Conservation (phyloP, 2,329 filamentous ascomycete species). For the Scedosporium aurantiacum region DNA sequence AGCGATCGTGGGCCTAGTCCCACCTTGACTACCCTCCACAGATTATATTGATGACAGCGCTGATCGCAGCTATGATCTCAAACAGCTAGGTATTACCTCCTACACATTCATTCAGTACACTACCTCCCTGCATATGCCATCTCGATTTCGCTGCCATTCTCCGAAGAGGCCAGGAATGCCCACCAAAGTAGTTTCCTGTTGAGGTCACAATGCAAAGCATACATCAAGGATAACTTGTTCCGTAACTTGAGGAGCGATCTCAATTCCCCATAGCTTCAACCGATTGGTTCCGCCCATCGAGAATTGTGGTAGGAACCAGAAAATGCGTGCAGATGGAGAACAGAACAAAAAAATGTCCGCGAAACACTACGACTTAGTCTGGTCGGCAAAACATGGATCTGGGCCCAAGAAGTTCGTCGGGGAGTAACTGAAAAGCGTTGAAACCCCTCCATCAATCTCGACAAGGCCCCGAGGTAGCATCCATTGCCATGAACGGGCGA, state of each 20-base stretch:
- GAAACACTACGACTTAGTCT: not conserved
- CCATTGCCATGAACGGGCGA: not conserved
- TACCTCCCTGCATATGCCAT: not conserved
- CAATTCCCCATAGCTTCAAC: not conserved
- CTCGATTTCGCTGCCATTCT: not conserved
- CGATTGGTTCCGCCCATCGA: not conserved
- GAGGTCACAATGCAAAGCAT: not conserved
- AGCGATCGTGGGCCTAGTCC: not conserved
- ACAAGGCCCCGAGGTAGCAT: not conserved
- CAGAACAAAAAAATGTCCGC: not conserved
- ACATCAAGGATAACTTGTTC: not conserved
- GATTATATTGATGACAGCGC: no score
- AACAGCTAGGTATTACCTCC: no score
- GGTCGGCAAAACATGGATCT: not conserved
- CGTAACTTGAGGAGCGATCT: not conserved
- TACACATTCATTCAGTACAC: not conserved
- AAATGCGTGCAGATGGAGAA: slow-evolving; percentile 1
- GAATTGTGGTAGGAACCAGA: not conserved
- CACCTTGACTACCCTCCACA: not conserved
- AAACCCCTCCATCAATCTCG: not conserved
- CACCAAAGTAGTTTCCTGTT: not conserved
- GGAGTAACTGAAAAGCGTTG: not conserved
- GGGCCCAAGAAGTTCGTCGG: not conserved
- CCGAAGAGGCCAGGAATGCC: not conserved
- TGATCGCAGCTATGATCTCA: no score